Base-by-base conservation (phyloP, 2,329 filamentous ascomycete species). In the Zarea fungicola region DNA sequence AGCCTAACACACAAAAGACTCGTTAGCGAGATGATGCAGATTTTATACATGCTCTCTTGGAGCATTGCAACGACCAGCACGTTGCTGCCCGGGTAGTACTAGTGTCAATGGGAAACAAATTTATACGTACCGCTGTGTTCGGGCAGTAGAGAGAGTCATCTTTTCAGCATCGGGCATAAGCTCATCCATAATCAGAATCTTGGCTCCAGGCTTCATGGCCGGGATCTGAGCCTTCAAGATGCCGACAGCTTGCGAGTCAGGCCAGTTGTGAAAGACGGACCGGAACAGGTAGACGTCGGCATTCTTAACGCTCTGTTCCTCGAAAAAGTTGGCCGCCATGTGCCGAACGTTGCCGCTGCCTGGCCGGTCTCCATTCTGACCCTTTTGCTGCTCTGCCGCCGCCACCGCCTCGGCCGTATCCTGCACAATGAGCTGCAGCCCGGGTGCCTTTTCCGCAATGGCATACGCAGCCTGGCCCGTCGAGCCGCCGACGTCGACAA, bases 261-360 rank as follows among this genome's bases (percentile, higher is more conserved):
- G 28, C 32, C 35, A 39, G 26, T 48, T 32, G 34, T 36, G 34
- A 11, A 36, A 36, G 16, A 36, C 16, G 32, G 23, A 39, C 19
- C 45, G 45, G n/a, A 48, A 40, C 14, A 48, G 50, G 42, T 55
- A 55, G 10, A 54, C 67, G 55, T 76, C 74, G 3, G 73, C 76
- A 4, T 58, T 67, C 35, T 67, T 60, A 14, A 74, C 63, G 0
- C 68, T 66, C 58, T 80, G 76, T 25, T 68, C 65, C 5, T 65
- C 61, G 59, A 78, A 76, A 55, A 80, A 76, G 55, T 77, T 70
- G 58, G 80, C 73, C 4, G 61, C 62, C 53, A 62, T 59, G 56
- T 71, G 62, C 23, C 50, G 50, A 14, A 72, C 52, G 6, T 23
- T 23, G 26, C 45, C 47, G 18, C 29, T 40, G 21, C 16, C 35